These are phyloP conservation scores for Colletotrichum lentis DNA, from an alignment of 2,329 filamentous ascomycete genomes.

Conservation along the genomic window DNA sequence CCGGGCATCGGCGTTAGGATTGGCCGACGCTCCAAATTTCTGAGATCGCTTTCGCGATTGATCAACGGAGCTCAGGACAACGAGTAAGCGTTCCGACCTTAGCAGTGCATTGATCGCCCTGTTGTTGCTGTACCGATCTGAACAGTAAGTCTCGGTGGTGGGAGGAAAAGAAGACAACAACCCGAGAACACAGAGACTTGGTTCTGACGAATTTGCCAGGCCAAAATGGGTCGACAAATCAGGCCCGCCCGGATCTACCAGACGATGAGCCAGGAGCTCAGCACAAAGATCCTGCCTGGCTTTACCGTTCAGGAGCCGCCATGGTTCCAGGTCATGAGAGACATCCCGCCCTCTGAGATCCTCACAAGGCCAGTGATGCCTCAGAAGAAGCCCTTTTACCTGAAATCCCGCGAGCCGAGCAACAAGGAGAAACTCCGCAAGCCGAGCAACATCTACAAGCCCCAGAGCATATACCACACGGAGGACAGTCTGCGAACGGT, in stretches of 20 bases:
- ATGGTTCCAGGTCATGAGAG: slow-evolving; percentile 62
- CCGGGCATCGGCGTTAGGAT: slow-evolving; percentile 36
- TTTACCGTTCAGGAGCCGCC: slow-evolving; percentile 49
- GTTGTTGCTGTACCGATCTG: background rate
- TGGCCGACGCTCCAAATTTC: slow-evolving; percentile 39
- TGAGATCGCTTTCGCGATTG: slow-evolving; percentile 19
- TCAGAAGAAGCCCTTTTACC: slow-evolving; percentile 53
- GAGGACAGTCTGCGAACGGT: slow-evolving; percentile 82
- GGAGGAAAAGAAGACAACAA: no score
- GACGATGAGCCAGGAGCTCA: slow-evolving; percentile 55
- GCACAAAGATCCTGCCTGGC: slow-evolving; percentile 50
- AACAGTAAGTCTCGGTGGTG: background rate
- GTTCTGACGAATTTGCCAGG: background rate
- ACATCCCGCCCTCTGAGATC: slow-evolving; percentile 66
- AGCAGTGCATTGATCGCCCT: slow-evolving; percentile 4
- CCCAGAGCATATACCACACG: slow-evolving; percentile 77
- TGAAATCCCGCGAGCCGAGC: slow-evolving; percentile 70
- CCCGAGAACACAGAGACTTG: no score
- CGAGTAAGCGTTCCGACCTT: background rate
- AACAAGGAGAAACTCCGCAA: slow-evolving; percentile 69
- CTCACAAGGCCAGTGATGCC: slow-evolving; percentile 62
- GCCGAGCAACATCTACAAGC: slow-evolving; percentile 80
- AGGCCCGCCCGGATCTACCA: slow-evolving; percentile 58
- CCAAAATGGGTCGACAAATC: slow-evolving; percentile 55
- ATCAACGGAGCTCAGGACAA: background rate